A percentile compares a stretch with the other conserved stretches of the same genome.
Evolutionary conservation across 2,329 filamentous ascomycete species (phyloP).

Genomic region (Penicillium sp.): DNA sequence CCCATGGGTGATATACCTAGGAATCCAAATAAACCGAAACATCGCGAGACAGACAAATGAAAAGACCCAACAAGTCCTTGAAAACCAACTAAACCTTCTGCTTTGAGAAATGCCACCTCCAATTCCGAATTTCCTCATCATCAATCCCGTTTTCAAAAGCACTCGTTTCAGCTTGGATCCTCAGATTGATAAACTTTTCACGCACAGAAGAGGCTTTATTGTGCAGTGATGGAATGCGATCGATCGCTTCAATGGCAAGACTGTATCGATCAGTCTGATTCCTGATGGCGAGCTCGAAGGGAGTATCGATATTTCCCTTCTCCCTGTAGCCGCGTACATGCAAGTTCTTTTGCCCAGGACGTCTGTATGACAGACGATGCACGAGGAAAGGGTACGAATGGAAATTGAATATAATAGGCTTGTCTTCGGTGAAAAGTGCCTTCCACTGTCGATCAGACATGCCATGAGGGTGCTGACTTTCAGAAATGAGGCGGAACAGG

Average conservation of each 20-base stretch:
- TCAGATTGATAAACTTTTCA: slow-evolving; percentile 61
- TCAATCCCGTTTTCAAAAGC: slow-evolving; percentile 70
- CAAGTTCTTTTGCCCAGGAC: slow-evolving; percentile 63
- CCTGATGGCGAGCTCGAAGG: slow-evolving; percentile 71
- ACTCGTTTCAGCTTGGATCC: slow-evolving; percentile 60
- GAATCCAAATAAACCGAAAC: too few species aligned
- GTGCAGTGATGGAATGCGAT: slow-evolving; percentile 59
- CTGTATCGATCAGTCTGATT: slow-evolving; percentile 76
- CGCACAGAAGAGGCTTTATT: slow-evolving; percentile 61
- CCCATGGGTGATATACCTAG: not conserved
- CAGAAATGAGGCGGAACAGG: slow-evolving; percentile 72
- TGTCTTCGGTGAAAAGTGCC: slow-evolving; percentile 67
- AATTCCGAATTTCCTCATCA: slow-evolving; percentile 61
- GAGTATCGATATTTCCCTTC: slow-evolving; percentile 81
- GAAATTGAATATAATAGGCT: slow-evolving; percentile 77
- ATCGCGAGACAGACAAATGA: too few species aligned
- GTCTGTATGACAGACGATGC: slow-evolving; percentile 71
- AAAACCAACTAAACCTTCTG: slow-evolving; percentile 8
- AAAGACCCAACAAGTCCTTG: too few species aligned
- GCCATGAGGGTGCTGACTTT: slow-evolving; percentile 68
- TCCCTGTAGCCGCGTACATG: slow-evolving; percentile 76
- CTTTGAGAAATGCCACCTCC: slow-evolving; percentile 57
- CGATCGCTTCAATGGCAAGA: slow-evolving; percentile 71
- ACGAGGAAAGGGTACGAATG: slow-evolving; percentile 79
- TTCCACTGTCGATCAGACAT: slow-evolving; percentile 63